These are phyloP conservation scores for Haberlea rhodopensis DNA, from an alignment of 257 asterid species.

Conservation along the genomic window DNA sequence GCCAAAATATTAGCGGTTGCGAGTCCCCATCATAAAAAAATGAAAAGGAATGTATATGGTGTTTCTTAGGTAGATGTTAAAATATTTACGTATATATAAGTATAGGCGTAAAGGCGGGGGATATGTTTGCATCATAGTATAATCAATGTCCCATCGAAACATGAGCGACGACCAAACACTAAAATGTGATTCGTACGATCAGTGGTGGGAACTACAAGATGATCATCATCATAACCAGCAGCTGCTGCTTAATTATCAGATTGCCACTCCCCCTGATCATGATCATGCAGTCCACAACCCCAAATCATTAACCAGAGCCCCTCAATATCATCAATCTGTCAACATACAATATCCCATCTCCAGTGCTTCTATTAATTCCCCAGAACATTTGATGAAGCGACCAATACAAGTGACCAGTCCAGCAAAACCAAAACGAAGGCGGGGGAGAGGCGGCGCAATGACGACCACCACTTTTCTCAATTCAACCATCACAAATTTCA, in stretches of 20 bases:
- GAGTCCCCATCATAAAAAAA: too few species aligned
- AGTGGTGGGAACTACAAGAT: not conserved
- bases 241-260: too few species aligned
- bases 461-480: slow-evolving; percentile 51
- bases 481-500: slow-evolving; percentile 48
- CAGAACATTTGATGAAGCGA: slow-evolving; percentile 17
- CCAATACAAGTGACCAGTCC: not conserved
- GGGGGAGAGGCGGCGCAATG: slow-evolving; percentile 36
- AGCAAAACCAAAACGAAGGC: slow-evolving; percentile 34
- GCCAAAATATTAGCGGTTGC: too few species aligned
- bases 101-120: too few species aligned
- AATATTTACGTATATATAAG: too few species aligned
- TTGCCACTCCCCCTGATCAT: not conserved
- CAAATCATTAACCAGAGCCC: not conserved
- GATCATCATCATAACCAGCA: not conserved
- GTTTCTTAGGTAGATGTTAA: too few species aligned
- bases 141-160: not conserved
- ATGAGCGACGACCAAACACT: not conserved
- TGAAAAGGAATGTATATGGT: too few species aligned
- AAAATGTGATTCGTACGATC: not conserved
- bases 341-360: not conserved
- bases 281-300: not conserved
- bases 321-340: not conserved
- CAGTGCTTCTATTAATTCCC: not conserved
- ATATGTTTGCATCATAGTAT: too few species aligned